Evolutionary conservation across 2,329 filamentous ascomycete species (phyloP), one percentile per base, ranked within the genome.

Genomic region (Ophiostoma quercus): DNA sequence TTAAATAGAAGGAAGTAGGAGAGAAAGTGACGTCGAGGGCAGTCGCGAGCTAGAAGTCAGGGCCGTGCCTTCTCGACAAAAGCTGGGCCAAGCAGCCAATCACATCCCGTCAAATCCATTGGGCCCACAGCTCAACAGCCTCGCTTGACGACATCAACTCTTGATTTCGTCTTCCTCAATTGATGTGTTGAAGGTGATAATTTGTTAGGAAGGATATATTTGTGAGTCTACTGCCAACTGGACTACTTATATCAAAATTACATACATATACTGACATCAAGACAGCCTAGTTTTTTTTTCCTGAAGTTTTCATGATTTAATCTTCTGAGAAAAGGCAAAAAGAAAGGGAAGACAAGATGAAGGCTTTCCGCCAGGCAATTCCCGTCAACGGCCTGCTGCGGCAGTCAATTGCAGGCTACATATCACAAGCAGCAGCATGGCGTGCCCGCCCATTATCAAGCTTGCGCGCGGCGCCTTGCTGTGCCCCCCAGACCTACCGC

Each of bases 361-460:
- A 51, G 60, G 22, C 62, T 5, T 41, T 70, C 11, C 69, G 69
- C 60, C 34, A 25, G 7, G 43, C 69, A 9, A 60, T 65, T n/a
- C 63, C 43, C 7, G 32, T 32, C 72, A 65, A 66, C 4, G 57
- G 69, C 54, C 67, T 68, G 6, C 25, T 68, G 11, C 51, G 43
- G 34, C 51, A 69, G 72, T 60, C 70, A 70, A 67, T 57, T 16
- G 72, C 72, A 69, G 76, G 65, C 41, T 75, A 75, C 43, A 69
- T 72, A 68, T 34, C 14, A 32, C 19, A 47, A 41, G 32, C 32
- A 6, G 19, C 62, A 11, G 19, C 34, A 41, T 41, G 62, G 62
- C 34, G 62, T 65, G 2, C 62, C 12, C 34, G 62, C 9, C 32
- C 62, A 41, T 39, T 39, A 25, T 5, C 32, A 41, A 12, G 19